These are phyloP conservation scores for Aegilops tauschii DNA, from an alignment of 176 grass and related monocot species.

Conservation along the genomic window DNA sequence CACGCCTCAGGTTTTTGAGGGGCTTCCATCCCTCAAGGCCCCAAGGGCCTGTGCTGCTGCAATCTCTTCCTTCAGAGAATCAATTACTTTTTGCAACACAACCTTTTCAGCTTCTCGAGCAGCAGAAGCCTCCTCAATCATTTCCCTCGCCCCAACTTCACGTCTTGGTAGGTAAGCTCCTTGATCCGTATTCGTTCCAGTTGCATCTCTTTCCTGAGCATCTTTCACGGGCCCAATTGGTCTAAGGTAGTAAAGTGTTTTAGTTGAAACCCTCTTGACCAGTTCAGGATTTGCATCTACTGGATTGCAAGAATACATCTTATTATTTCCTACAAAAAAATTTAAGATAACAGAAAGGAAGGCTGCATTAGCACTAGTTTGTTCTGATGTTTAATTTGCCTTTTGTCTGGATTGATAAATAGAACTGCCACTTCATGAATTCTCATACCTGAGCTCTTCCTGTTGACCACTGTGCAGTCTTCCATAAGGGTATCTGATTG, in stretches of 20 bases:
- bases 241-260: slow-evolving; percentile 30
- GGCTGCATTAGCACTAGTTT: neutral
- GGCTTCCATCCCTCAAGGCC: neutral
- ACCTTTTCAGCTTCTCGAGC: slow-evolving; percentile 11
- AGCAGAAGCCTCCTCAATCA: slow-evolving; percentile 12
- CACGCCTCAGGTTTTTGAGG: neutral
- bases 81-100: neutral
- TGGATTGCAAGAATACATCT: neutral
- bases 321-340: slow-evolving; percentile 2
- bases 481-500: neutral
- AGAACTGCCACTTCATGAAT: neutral
- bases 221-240: neutral
- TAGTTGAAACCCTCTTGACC: slow-evolving; percentile 3
- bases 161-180: slow-evolving; percentile 14
- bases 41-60: neutral
- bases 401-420: neutral
- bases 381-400: neutral
- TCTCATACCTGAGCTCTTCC: slow-evolving; percentile 9
- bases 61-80: slow-evolving; percentile 2
- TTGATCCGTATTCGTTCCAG: neutral
- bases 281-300: neutral
- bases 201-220: neutral
- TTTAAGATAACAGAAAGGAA: neutral
- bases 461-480: neutral
- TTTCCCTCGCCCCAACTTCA: neutral